phyloP scores from a whole-genome alignment of 306 rosid species.

The Castanea crenata region DNA sequence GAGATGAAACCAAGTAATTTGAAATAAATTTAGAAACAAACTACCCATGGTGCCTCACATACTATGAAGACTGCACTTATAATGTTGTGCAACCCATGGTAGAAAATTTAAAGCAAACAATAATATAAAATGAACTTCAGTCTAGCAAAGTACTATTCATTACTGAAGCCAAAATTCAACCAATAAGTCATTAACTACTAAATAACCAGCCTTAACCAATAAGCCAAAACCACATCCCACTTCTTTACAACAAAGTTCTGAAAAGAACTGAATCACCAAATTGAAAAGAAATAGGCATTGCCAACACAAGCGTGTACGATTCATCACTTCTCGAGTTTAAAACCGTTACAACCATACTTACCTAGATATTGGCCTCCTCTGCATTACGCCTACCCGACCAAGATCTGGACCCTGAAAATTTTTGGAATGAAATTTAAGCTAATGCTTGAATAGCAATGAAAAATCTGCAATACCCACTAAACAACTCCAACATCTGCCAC shows the following conservation, averaged over 20 bases:
- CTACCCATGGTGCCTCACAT: background rate
- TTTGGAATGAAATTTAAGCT: constrained; percentile 63
- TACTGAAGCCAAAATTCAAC: constrained; percentile 3
- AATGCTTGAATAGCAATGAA: constrained; percentile 27
- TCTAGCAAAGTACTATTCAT: constrained; percentile 8
- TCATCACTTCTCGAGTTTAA: constrained; percentile 26
- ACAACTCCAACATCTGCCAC: constrained; percentile 19
- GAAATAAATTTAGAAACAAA: background rate
- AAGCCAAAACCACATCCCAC: constrained; percentile 22
- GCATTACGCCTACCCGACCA: constrained; percentile 59
- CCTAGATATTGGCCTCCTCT: constrained; percentile 50
- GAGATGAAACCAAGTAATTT: background rate
- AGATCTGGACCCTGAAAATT: constrained; percentile 70
- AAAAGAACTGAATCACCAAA: constrained; percentile 28
- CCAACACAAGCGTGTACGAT: constrained; percentile 11
- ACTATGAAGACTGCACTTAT: background rate
- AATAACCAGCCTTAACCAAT: constrained; percentile 13
- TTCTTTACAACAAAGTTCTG: constrained; percentile 43
- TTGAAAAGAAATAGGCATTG: constrained; percentile 11
- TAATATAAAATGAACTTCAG: background rate
- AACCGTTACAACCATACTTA: constrained; percentile 43
- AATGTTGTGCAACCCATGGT: background rate
- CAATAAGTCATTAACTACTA: constrained; percentile 12
- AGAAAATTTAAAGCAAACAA: background rate
- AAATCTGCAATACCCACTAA: constrained; percentile 27